A percentile compares a stretch with the other conserved stretches of the same genome.
These are phyloP conservation scores for Microascus cirrosus DNA, from an alignment of 2,329 filamentous ascomycete species.

Conservation along the genomic window DNA sequence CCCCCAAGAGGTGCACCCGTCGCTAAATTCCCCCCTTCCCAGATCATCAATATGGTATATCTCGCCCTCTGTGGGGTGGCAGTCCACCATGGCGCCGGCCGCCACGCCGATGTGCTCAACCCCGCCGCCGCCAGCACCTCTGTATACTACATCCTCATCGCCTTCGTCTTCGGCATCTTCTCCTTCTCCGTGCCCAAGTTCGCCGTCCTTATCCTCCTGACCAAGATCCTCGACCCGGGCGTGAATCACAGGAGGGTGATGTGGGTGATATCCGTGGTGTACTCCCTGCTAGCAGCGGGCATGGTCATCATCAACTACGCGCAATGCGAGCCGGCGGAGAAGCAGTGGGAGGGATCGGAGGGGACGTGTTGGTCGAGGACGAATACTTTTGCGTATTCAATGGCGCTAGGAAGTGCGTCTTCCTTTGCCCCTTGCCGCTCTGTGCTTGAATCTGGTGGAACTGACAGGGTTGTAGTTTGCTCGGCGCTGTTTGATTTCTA, in stretches of 20 bases:
- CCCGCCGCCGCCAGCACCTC: conserved; percentile 15
- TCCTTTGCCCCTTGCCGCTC: not conserved
- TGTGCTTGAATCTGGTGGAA: not conserved
- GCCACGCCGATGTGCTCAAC: conserved; percentile 20
- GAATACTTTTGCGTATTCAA: conserved; percentile 25
- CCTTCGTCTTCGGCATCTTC: conserved; percentile 23
- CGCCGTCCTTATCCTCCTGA: conserved; percentile 25
- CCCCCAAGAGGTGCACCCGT: not conserved
- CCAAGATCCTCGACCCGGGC: conserved; percentile 24
- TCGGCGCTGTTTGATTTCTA: conserved; percentile 28
- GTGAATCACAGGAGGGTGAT: conserved; percentile 19
- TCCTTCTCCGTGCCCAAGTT: conserved; percentile 29
- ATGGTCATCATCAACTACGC: conserved; percentile 22
- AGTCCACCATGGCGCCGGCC: conserved; percentile 24
- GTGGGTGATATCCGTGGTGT: conserved; percentile 21
- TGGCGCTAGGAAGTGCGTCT: conserved; percentile 24
- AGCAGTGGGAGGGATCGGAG: conserved; percentile 25
- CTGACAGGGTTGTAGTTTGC: not conserved
- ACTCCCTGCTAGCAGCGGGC: conserved; percentile 22
- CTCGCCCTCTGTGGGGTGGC: conserved; percentile 21
- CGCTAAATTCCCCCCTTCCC: not conserved
- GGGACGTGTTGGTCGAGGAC: conserved; percentile 21
- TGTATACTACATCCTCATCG: conserved; percentile 22
- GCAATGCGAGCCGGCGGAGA: conserved; percentile 25
- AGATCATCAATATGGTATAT: conserved; percentile 21